phyloP scores from a whole-genome alignment of 2,329 filamentous ascomycete genomes.

The Akanthomyces lecanii region DNA sequence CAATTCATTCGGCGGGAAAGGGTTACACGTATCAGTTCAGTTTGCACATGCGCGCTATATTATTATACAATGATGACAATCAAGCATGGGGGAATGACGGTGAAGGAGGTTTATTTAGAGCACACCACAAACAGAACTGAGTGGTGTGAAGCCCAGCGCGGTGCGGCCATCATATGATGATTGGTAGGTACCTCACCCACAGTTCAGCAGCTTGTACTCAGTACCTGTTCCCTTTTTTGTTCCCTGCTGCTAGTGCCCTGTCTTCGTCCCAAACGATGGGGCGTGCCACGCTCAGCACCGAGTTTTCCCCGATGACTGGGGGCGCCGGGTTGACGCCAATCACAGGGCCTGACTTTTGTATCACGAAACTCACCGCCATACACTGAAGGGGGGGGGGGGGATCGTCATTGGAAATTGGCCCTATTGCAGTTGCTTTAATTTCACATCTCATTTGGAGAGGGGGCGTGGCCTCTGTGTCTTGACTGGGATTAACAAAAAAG shows the following conservation, averaged over 20 bases:
- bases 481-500: background rate
- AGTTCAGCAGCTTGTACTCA: background rate
- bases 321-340: background rate
- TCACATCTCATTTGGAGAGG: background rate
- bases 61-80: background rate
- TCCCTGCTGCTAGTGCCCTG: too few relatives aligned
- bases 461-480: background rate
- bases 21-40: background rate
- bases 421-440: too few relatives aligned
- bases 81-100: background rate
- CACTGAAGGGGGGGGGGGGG: too few relatives aligned
- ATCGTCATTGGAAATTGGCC: background rate
- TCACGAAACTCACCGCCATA: slow-evolving; percentile 12
- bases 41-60: too few relatives aligned
- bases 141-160: background rate
- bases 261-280: background rate
- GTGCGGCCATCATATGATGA: background rate
- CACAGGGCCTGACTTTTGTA: background rate
- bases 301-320: slow-evolving; percentile 12
- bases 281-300: background rate
- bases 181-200: background rate
- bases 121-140: background rate
- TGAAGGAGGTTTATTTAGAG: background rate
- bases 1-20: background rate
- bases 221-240: background rate